These are phyloP conservation scores for Dendrobium officinale DNA, from an alignment of 106 monocot genomes.

Conservation along the genomic window DNA sequence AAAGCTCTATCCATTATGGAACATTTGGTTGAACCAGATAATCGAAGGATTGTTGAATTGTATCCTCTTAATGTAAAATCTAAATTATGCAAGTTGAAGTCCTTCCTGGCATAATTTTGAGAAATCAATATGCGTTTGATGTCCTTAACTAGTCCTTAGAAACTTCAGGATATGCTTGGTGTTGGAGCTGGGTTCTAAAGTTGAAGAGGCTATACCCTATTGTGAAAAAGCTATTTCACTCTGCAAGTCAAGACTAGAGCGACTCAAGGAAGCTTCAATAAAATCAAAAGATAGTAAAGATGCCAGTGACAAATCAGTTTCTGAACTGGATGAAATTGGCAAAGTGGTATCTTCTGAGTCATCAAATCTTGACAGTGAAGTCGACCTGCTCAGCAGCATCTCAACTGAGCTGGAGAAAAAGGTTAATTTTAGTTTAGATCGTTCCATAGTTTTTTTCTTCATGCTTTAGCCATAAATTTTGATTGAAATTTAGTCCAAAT, in stretches of 20 bases:
- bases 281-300: slow-evolving; percentile 11
- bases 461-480: too few species aligned
- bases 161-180: slow-evolving; percentile 90
- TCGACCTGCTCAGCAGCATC: slow-evolving; percentile 45
- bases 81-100: background rate
- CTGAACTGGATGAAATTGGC: slow-evolving; percentile 12
- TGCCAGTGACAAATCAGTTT: background rate
- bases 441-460: too few species aligned
- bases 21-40: slow-evolving; percentile 56
- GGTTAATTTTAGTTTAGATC: slow-evolving; percentile 24
- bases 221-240: slow-evolving; percentile 69
- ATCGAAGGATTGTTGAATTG: slow-evolving; percentile 81
- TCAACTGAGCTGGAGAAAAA: slow-evolving; percentile 79
- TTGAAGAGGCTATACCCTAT: slow-evolving; percentile 69
- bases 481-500: too few species aligned
- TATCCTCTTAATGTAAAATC: slow-evolving; percentile 42
- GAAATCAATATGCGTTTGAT: background rate
- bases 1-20: slow-evolving; percentile 68
- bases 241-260: slow-evolving; percentile 56
- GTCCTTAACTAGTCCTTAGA: slow-evolving; percentile 42
- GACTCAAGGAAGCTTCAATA: slow-evolving; percentile 30
- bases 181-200: slow-evolving; percentile 53
- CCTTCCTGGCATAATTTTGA: background rate
- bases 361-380: slow-evolving; percentile 34
- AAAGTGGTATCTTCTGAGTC: slow-evolving; percentile 4